Percentiles rank a stretch among this genome's conserved stretches.
phyloP scores from a whole-genome alignment of 2,329 filamentous ascomycete species.

The Nemania serpens region DNA sequence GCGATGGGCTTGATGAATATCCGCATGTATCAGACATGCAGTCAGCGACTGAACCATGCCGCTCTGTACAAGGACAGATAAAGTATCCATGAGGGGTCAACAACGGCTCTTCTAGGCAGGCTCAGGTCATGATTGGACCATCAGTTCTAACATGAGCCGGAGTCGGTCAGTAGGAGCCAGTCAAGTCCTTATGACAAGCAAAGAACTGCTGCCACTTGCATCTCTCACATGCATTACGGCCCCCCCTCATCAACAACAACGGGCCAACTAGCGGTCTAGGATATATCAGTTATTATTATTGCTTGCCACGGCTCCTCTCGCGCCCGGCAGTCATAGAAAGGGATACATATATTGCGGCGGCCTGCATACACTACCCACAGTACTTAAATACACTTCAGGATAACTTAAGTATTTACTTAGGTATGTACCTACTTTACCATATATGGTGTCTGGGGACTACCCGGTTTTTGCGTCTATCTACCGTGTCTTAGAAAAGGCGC shows the following conservation, averaged over 20 bases:
- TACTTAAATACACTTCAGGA: no score
- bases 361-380: no score
- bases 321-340: not conserved
- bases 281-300: not conserved
- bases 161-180: no score
- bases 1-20: not conserved
- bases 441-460: no score
- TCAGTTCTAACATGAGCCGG: no score
- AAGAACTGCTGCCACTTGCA: no score
- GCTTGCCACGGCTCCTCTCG: conserved; percentile 2
- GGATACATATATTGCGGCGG: not conserved
- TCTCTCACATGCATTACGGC: not conserved
- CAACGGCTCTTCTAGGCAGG: not conserved
- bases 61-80: not conserved
- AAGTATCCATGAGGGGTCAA: conserved; percentile 1
- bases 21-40: conserved; percentile 3
- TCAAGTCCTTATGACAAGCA: no score
- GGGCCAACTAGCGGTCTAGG: conserved; percentile 26
- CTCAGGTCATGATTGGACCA: not conserved
- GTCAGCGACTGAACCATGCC: not conserved
- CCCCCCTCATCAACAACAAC: conserved; percentile 4
- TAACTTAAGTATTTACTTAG: no score
- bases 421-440: no score
- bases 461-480: no score
- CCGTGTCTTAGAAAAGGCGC: no score